Evolutionary conservation across 306 rosid genomes (phyloP), one percentile per base, ranked within the genome.

Genomic region (Albizia julibrissin): DNA sequence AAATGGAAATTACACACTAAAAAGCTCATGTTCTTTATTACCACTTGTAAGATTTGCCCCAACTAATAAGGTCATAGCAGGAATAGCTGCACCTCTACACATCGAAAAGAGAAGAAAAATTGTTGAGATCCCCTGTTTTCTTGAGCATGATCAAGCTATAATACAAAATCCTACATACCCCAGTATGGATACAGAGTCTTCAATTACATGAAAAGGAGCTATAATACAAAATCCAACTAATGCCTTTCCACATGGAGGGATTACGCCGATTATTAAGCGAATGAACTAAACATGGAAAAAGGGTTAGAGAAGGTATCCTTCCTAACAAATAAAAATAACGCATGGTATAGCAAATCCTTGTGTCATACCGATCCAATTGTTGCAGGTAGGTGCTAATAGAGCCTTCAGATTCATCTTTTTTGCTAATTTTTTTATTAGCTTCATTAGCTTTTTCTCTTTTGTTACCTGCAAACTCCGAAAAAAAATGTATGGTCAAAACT

Each of bases 21-120:
- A 15, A 66, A 18, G 44, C n/a, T 66, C 44, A 31, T 33, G 24
- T 66, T 69, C 11, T 65, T 47, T 43, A 34, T 69, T 77, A 87
- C 90, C 88, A 34, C 9, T 61, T 0, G 67, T 74, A 68, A 87
- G 88, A 75, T 87, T 85, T 68, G 85, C 88, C 58, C 90, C 90
- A 2, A 85, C 72, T 42, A 87, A 47, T 69, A 87, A 43, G 16
- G 87, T 87, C 47, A 68, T 18, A 16, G 81, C 40, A 50, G 90
- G 88, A 67, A 87, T 85, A 50, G 58, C 50, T 50, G 87, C 88
- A 29, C 80, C 87, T 26, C 88, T 85, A 79, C 59, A 80, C 75
- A 67, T 49, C 24, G 50, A 4, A 40, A 75, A 44, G 26, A 13
- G 5, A 4, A 72, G 47, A 1, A 4, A 26, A 58, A 1, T 6